Conservation (phyloP, 768 basidiomycete genomes). For the Suillus subaureus region DNA sequence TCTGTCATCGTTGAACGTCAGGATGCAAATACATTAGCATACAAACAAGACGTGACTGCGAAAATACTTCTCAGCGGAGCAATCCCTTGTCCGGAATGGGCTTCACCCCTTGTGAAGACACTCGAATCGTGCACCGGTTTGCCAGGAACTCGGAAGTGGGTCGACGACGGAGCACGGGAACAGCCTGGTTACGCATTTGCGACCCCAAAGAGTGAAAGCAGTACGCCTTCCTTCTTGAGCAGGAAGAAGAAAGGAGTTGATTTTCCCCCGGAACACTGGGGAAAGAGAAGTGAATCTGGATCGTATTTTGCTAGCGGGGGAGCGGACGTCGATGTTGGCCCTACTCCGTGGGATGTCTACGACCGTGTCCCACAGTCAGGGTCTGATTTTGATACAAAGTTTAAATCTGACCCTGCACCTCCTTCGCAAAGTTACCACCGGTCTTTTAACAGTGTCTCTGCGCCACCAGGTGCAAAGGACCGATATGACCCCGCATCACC, state of each 20-base stretch:
- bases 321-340: slow-evolving; percentile 22
- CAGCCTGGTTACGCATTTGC: slow-evolving; percentile 59
- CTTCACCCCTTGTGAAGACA: slow-evolving; percentile 69
- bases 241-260: slow-evolving; percentile 50
- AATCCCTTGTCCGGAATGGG: slow-evolving; percentile 79
- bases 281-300: slow-evolving; percentile 45
- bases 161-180: slow-evolving; percentile 49
- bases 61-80: slow-evolving; percentile 81
- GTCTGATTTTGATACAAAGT: slow-evolving; percentile 43
- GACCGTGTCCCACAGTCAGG: slow-evolving; percentile 15
- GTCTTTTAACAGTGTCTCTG: slow-evolving; percentile 21
- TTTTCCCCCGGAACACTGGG: slow-evolving; percentile 74
- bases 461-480: slow-evolving; percentile 22
- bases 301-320: slow-evolving; percentile 49
- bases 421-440: slow-evolving; percentile 30
- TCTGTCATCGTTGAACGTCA: slow-evolving; percentile 92
- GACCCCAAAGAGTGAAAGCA: slow-evolving; percentile 37
- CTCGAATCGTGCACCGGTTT: slow-evolving; percentile 73
- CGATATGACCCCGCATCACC: slow-evolving; percentile 36
- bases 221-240: slow-evolving; percentile 31
- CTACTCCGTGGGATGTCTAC: slow-evolving; percentile 33
- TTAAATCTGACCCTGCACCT: slow-evolving; percentile 46
- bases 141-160: slow-evolving; percentile 70
- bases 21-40: slow-evolving; percentile 88
- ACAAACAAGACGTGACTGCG: slow-evolving; percentile 69